Evolutionary conservation across 441 rosid genomes (phyloP).

Genomic region (Codiaeum variegatum): DNA sequence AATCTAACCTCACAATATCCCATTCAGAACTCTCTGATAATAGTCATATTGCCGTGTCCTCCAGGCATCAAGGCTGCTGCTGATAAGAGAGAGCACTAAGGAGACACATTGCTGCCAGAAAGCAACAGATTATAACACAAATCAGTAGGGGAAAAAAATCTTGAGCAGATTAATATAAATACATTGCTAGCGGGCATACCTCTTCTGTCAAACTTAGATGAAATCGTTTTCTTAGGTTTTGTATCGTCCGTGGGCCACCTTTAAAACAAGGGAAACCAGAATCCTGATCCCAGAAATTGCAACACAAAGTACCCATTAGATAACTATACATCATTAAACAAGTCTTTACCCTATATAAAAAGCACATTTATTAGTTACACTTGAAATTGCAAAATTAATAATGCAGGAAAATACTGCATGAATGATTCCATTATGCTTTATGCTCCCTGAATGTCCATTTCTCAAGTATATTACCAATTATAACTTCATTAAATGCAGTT

Average conservation of each 20-base stretch:
- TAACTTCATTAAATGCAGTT: not conserved
- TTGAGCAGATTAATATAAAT: conserved; percentile 5
- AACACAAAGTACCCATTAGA: conserved; percentile 2
- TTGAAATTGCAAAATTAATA: not conserved
- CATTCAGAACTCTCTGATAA: conserved; percentile 91
- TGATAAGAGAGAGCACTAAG: conserved; percentile 86
- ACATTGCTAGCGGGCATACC: conserved; percentile 36
- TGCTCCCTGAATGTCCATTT: not conserved
- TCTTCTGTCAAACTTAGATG: conserved; percentile 91
- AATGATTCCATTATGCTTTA: not conserved
- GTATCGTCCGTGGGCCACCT: conserved; percentile 91
- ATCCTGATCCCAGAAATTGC: conserved; percentile 49
- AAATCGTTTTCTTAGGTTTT: conserved; percentile 81
- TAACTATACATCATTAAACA: not conserved
- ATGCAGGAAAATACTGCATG: not conserved
- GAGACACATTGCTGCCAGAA: conserved; percentile 89
- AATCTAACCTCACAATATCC: conserved; percentile 57
- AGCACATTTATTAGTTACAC: not conserved
- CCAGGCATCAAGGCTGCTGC: conserved; percentile 98
- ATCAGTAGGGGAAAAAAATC: too few relatives aligned
- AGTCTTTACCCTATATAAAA: not conserved
- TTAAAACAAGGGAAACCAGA: conserved; percentile 97
- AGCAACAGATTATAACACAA: conserved; percentile 24
- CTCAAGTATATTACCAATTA: not conserved
- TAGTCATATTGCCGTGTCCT: conserved; percentile 96